These are phyloP conservation scores for Albophoma yamanashiensis DNA, from an alignment of 2,329 filamentous ascomycete species.

Conservation along the genomic window DNA sequence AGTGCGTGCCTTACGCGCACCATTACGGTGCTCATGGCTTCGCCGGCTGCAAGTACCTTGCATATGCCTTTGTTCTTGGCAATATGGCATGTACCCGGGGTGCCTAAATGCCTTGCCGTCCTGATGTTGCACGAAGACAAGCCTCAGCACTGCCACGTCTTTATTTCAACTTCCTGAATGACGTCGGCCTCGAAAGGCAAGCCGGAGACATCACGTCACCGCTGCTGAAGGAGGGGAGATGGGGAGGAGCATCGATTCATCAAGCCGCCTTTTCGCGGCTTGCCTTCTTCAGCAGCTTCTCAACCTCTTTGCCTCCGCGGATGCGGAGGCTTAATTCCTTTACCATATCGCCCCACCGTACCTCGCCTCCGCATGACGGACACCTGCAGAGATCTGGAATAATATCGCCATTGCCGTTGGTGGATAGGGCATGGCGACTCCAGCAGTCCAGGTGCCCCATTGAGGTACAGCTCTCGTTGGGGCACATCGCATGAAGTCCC, in stretches of 20 bases:
- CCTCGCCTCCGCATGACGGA: constrained; percentile 51
- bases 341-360: constrained; percentile 69
- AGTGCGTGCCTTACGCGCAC: background rate
- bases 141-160: background rate
- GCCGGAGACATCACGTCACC: background rate
- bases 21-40: background rate
- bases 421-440: constrained; percentile 37
- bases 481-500: constrained; percentile 48
- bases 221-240: background rate
- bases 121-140: background rate
- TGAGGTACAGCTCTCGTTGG: constrained; percentile 40
- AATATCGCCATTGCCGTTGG: constrained; percentile 30
- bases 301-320: constrained; percentile 59
- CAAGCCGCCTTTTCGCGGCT: constrained; percentile 14
- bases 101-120: background rate
- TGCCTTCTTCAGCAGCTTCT: constrained; percentile 52
- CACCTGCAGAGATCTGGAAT: constrained; percentile 62
- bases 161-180: background rate
- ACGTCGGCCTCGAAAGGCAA: background rate
- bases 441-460: constrained; percentile 52
- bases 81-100: background rate
- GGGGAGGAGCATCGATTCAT: background rate
- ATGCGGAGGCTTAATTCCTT: constrained; percentile 69
- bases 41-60: background rate
- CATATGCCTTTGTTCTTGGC: background rate